Evolutionary conservation across 495 filamentous ascomycete species (phyloP).

Genomic region (Aspergillus hancockii): DNA sequence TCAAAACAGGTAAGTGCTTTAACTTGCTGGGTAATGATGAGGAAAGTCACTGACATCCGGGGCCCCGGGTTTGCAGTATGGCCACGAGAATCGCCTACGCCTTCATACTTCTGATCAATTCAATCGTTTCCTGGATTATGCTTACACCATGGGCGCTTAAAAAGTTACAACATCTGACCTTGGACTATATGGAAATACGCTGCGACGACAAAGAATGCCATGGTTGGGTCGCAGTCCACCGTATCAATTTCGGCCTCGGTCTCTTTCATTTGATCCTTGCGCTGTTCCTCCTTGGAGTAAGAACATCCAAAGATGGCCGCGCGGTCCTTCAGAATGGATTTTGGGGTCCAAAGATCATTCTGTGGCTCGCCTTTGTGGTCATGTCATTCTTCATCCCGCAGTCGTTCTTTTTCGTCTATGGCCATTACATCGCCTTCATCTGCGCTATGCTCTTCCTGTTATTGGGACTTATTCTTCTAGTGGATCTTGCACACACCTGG

Average conservation of each 20-base stretch:
- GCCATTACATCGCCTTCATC: constrained; percentile 86
- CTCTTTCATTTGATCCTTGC: constrained; percentile 89
- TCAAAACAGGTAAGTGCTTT: constrained; percentile 73
- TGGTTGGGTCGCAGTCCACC: constrained; percentile 93
- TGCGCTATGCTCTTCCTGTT: constrained; percentile 94
- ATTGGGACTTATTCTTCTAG: constrained; percentile 86
- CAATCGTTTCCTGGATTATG: constrained; percentile 97
- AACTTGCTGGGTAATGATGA: not conserved
- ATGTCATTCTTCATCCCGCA: constrained; percentile 95
- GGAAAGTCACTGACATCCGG: constrained; percentile 4
- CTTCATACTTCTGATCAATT: constrained; percentile 93
- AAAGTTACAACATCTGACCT: constrained; percentile 83
- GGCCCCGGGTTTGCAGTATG: constrained; percentile 56
- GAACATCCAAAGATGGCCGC: constrained; percentile 80
- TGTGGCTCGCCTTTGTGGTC: constrained; percentile 84
- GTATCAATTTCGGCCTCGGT: constrained; percentile 96
- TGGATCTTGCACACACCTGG: constrained; percentile 97
- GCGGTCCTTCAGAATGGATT: constrained; percentile 92
- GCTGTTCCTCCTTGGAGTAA: constrained; percentile 80
- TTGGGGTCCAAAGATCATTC: constrained; percentile 85
- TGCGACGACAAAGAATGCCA: constrained; percentile 91
- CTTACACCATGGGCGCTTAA: constrained; percentile 98
- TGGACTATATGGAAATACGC: constrained; percentile 92
- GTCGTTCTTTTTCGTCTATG: constrained; percentile 92
- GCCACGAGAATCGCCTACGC: constrained; percentile 97